Evolutionary conservation across 2,329 filamentous ascomycete species (phyloP), one percentile per base, ranked within the genome.

Genomic region (Cryphonectria carpinicola): DNA sequence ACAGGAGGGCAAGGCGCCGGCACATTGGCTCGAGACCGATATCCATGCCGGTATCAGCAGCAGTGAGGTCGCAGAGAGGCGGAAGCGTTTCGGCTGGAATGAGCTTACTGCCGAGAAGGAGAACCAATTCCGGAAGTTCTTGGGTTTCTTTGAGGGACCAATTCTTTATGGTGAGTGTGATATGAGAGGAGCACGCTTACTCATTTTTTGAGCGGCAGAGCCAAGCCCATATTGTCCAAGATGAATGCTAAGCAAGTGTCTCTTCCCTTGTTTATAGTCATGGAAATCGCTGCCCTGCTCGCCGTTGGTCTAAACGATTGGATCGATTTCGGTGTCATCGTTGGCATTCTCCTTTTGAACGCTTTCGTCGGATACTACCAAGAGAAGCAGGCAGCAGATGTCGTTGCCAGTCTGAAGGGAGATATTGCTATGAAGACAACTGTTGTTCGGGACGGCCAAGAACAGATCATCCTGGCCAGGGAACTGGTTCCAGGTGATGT

Each of bases 321-420:
- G 90, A 86, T 92, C 74, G 90, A 92, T 84, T 85, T 92, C 73
- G 90, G 90, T 87, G 90, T 93, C 79, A 92, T 93, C 78, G 89
- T 90, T 76, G 90, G 87, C 86, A 92, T 93, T 80, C 82, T 93
- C 68, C 74, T 92, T 78, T 87, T 92, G 73, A 93, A 93, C 83
- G 90, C 90, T 75, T 80, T 89, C 72, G 90, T 92, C 81, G 90
- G 90, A 86, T 93, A 90, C 90, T 92, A 92, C 81, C 90, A 93
- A 80, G 90, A 93, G 81, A 92, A 92, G 84, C 90, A 92, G 81
- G 90, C 90, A 77, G 90, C 90, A 78, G 90, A 93, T 81, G 89
- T 92, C 78, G 90, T 92, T 77, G 90, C 90, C 69, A 87, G 84
- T 73, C 82, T 92, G 74, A 92, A 92, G 85, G 90, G 90, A 84